Base-by-base conservation (phyloP, 257 asterid species). In the Cruciata laevipes region DNA sequence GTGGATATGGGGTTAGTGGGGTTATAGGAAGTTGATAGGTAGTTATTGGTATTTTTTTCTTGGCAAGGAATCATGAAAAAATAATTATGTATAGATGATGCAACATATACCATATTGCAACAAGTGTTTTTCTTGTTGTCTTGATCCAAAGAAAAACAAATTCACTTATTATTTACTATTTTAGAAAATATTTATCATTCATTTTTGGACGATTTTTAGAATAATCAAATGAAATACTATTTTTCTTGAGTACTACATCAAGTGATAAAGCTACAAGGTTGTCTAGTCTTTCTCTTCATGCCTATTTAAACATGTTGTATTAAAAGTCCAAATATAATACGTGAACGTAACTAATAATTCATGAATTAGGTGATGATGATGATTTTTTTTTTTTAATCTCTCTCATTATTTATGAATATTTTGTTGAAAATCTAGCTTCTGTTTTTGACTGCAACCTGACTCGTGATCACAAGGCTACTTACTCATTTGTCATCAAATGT, bases 1-100 rank as follows among this genome's bases (percentile, higher is more conserved):
- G 47, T 61, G 66, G 66, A 33, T n/a, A 60, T 60, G 33, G 24
- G n/a, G 47, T 61, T 61, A 61, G 66, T 61, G 66, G 66, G 66
- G 66, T 61, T 47, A 42, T 31, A 17, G 66, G 66, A 32, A 61
- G 66, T 59, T 61, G 66, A 32, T 61, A 17, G 47, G 65, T 61
- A 59, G 37, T 59, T 59, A 59, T 25, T 27, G 2, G 42, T 16
- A 14, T 60, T 60, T 60, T 58, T 56, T 31, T 60, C 20, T n/a
- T 6, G 20, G 37, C 7, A 30, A 60, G 8, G 31, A 60, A 21
- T 27, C 7, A 31, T 60, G 17, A 5, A 47, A 47, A 16, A 47
- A 16, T 14, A 47, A 14, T 47, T 47, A 16, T 47, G 2, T 47
- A 47, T 47, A 16, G 1, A 47, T 3, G 20, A 11, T 30, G 7